Conservation (phyloP, 2,329 filamentous ascomycete species). For the Ustulina deusta region DNA sequence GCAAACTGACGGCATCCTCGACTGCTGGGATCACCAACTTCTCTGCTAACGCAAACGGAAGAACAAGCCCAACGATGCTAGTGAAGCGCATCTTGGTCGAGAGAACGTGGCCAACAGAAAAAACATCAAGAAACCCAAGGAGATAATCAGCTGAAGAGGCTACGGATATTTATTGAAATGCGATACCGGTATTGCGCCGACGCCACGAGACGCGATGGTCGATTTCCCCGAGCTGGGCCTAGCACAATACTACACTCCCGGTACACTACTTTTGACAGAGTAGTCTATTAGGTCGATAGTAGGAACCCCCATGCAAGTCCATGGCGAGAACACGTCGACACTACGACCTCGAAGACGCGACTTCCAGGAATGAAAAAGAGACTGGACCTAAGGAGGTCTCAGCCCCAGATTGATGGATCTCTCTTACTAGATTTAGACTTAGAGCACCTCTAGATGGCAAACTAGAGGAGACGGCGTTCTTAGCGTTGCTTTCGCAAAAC, state of each 20-base stretch:
- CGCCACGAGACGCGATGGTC: slow-evolving; percentile 12
- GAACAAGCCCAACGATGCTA: slow-evolving; percentile 27
- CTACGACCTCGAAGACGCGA: slow-evolving; percentile 19
- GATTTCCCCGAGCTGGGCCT: background rate
- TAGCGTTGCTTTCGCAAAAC: slow-evolving; percentile 5
- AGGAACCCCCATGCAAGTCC: background rate
- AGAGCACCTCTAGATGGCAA: slow-evolving; percentile 11
- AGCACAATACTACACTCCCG: background rate
- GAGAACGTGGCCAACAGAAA: slow-evolving; percentile 2
- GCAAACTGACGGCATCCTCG: slow-evolving; percentile 40
- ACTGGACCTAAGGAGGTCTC: slow-evolving; percentile 22
- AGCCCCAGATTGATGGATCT: slow-evolving; percentile 12
- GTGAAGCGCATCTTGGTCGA: slow-evolving; percentile 42
- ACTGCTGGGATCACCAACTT: slow-evolving; percentile 44
- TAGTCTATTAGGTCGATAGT: slow-evolving; percentile 2
- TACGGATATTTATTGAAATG: slow-evolving; percentile 27
- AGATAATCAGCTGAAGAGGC: slow-evolving; percentile 16
- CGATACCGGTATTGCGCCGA: background rate
- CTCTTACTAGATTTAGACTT: slow-evolving; percentile 23
- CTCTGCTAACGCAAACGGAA: slow-evolving; percentile 41
- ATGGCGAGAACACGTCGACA: background rate
- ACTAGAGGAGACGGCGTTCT: slow-evolving; percentile 26
- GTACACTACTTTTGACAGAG: background rate
- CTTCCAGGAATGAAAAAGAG: slow-evolving; percentile 3
- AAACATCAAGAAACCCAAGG: background rate